phyloP scores from a whole-genome alignment of 2,329 filamentous ascomycete species.

The Aphanocladium album region DNA sequence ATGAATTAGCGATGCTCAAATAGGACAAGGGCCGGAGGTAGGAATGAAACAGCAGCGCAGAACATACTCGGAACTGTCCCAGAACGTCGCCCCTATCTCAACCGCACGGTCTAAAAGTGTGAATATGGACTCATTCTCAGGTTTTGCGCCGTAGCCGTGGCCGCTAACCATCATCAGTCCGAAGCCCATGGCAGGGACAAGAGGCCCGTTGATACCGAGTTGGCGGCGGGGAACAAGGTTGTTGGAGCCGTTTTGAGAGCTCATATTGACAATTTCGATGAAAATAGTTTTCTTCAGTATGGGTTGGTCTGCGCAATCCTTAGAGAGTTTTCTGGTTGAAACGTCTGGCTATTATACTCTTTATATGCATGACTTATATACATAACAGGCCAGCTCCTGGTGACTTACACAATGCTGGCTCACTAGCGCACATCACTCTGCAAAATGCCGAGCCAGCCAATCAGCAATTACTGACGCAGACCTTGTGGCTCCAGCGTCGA shows the following conservation, averaged over 20 bases:
- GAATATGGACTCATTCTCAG: background rate
- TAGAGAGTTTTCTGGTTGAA: too few relatives aligned
- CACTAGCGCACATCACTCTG: background rate
- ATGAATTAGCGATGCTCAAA: background rate
- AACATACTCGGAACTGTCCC: slow-evolving; percentile 2
- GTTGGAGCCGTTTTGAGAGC: background rate
- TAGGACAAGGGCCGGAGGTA: background rate
- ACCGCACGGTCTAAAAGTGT: background rate
- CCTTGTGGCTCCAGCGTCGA: background rate
- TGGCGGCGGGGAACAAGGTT: background rate
- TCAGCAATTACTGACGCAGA: background rate
- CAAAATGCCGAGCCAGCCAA: background rate
- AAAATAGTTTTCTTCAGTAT: too few relatives aligned
- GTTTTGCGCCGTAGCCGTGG: background rate
- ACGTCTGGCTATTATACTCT: too few relatives aligned
- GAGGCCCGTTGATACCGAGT: background rate
- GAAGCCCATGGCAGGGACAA: background rate
- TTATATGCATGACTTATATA: too few relatives aligned
- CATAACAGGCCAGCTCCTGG: too few relatives aligned
- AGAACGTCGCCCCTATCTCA: background rate
- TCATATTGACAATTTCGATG: background rate
- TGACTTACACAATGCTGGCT: background rate
- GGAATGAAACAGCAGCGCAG: too few relatives aligned
- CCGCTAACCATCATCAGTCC: background rate
- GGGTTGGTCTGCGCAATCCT: too few relatives aligned